Percentiles rank a stretch among this genome's conserved stretches.
Conservation (phyloP, 2,329 filamentous ascomycete genomes). For the Exophiala spinifera region DNA sequence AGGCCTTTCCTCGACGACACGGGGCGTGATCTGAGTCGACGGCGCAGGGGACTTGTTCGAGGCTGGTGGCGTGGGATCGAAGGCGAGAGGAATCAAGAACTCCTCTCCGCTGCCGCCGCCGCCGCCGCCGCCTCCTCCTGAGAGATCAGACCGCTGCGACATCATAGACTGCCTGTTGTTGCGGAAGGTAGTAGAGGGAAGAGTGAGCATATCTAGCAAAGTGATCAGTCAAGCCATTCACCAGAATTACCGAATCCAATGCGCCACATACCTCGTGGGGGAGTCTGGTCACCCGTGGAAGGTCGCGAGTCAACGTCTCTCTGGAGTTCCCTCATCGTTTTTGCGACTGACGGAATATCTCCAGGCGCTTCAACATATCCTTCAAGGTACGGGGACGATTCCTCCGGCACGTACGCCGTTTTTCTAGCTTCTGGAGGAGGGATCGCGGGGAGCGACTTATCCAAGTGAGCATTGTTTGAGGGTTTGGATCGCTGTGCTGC, state of each 20-base stretch:
- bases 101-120: slow-evolving; percentile 61
- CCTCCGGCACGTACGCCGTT: slow-evolving; percentile 39
- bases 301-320: slow-evolving; percentile 20
- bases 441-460: slow-evolving; percentile 89
- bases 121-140: slow-evolving; percentile 57
- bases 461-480: slow-evolving; percentile 59
- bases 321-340: slow-evolving; percentile 24
- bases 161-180: slow-evolving; percentile 72
- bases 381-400: slow-evolving; percentile 45
- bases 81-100: slow-evolving; percentile 72
- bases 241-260: background rate
- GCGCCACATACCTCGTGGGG: slow-evolving; percentile 17
- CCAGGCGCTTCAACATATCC: slow-evolving; percentile 38
- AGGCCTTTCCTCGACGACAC: slow-evolving; percentile 49
- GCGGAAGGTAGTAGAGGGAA: slow-evolving; percentile 74
- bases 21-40: slow-evolving; percentile 40
- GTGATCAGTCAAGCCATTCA: slow-evolving; percentile 13
- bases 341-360: slow-evolving; percentile 25
- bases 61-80: slow-evolving; percentile 63
- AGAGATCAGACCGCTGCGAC: slow-evolving; percentile 54
- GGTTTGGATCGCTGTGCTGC: slow-evolving; percentile 31
- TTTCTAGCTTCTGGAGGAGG: slow-evolving; percentile 58
- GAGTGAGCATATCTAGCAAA: slow-evolving; percentile 57
- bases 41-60: slow-evolving; percentile 48
- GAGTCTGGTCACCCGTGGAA: slow-evolving; percentile 20